Evolutionary conservation across 345 rosid species (phyloP), one percentile per base, ranked within the genome.

Genomic region (Salix purpurea): DNA sequence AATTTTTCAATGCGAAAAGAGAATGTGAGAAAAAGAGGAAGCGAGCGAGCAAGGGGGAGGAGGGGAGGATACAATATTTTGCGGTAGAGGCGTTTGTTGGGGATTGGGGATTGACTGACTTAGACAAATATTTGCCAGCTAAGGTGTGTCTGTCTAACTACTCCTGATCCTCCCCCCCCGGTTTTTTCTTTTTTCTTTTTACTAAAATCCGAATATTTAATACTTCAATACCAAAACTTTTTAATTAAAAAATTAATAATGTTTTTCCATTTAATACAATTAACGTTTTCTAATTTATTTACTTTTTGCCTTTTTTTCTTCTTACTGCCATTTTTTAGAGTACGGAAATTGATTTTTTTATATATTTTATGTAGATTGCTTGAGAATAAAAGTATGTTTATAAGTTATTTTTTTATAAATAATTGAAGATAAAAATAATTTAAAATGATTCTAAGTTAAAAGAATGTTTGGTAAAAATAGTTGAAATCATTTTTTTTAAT

Each of bases 101-200:
- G 39, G 68, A 30, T 28, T 16, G 16, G n/a, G 39, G 68, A 30
- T 28, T 65, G 64, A 74, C 80, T 80, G 76, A 78, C 87, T 76
- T 50, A 65, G 80, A 78, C 88, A 78, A 65, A 84, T 72, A 50
- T 72, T 69, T 66, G 87, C 82, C 87, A 85, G 84, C 85, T 80
- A 66, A 58, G 23, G 14, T 10, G 24, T 58, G 28, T 4, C 12
- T 36, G 71, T 69, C 76, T 65, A 68, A 65, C 82, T 21, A 80
- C 79, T 75, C 75, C 70, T 75, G 24, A 5, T 70, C 69, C 8
- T 3, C 54, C 39, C 14, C n/a, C 30, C 60, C 30, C 30, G 2
- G 19, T 54, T 54, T 52, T 71, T 54, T 4, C 10, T 21, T 4
- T 16, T 0, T n/a, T 16, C 0, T n/a, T n/a, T 4, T 61, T 24